These are phyloP conservation scores for Lipomyces oligophaga DNA, from an alignment of 805 yeast genomes.

Conservation along the genomic window DNA sequence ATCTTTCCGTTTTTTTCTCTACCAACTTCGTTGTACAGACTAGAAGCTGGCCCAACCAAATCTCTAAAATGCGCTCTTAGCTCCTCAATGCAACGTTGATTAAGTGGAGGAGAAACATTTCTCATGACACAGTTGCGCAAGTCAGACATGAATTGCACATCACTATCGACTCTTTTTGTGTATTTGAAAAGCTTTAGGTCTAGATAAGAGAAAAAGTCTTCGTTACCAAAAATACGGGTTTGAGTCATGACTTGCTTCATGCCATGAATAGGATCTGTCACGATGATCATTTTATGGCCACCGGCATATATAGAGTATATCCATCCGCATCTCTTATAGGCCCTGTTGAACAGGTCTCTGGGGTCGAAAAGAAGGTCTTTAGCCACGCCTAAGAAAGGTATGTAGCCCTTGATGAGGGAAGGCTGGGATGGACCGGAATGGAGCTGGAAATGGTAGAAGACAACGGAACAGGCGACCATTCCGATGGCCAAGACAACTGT, in stretches of 20 bases:
- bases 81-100: neutral
- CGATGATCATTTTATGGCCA: slow-evolving; percentile 17
- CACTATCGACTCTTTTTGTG: slow-evolving; percentile 1
- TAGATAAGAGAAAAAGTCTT: slow-evolving; percentile 6
- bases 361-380: slow-evolving; percentile 10
- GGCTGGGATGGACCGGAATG: slow-evolving; percentile 10
- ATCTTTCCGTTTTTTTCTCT: neutral
- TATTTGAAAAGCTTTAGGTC: slow-evolving; percentile 8
- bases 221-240: slow-evolving; percentile 3
- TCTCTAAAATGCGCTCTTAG: neutral
- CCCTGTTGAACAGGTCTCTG: slow-evolving; percentile 2
- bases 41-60: neutral
- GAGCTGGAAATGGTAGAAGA: slow-evolving; percentile 10
- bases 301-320: slow-evolving; percentile 17
- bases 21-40: neutral
- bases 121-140: neutral
- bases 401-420: slow-evolving; percentile 17
- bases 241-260: slow-evolving; percentile 8
- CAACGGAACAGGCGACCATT: slow-evolving; percentile 1
- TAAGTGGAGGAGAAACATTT: neutral
- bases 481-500: neutral
- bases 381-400: slow-evolving; percentile 22
- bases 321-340: slow-evolving; percentile 14
- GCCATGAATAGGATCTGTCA: slow-evolving; percentile 23
- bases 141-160: slow-evolving; percentile 1